Conservation (phyloP, 768 basidiomycete genomes). For the Russula sp. region DNA sequence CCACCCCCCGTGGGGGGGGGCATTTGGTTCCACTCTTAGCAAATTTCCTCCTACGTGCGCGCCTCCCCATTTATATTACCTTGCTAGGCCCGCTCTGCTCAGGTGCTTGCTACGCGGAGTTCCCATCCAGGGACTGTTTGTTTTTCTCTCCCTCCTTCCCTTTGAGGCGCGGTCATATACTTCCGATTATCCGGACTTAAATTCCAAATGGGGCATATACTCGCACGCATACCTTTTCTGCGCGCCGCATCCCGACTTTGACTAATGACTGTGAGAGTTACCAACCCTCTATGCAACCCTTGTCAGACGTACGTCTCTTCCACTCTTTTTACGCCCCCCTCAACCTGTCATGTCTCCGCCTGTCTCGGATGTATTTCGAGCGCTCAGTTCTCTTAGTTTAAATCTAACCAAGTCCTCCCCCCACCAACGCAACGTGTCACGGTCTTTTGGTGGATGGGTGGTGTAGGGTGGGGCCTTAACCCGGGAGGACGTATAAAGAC, state of each 20-base stretch:
- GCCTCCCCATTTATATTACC: too few relatives aligned
- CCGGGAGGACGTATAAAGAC: too few relatives aligned
- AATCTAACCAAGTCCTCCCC: too few relatives aligned
- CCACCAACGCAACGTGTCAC: neutral
- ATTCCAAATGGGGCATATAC: neutral
- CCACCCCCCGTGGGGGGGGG: conserved; percentile 7
- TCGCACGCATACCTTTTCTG: too few relatives aligned
- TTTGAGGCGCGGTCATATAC: neutral
- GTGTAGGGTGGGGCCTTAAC: too few relatives aligned
- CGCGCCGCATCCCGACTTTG: neutral
- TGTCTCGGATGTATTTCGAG: neutral
- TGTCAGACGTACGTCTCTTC: neutral
- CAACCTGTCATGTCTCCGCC: neutral
- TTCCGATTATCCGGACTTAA: neutral
- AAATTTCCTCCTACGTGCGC: neutral
- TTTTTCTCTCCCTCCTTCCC: too few relatives aligned
- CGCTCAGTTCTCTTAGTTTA: neutral
- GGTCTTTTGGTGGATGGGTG: neutral
- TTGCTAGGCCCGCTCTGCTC: neutral
- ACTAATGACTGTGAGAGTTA: too few relatives aligned
- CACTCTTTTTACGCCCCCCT: neutral
- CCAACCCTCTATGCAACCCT: neutral
- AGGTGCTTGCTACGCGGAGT: neutral
- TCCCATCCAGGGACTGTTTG: too few relatives aligned
- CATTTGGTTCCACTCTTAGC: neutral